Base-by-base conservation (phyloP, 23 red algal species). In the Gracilaria caudata region DNA sequence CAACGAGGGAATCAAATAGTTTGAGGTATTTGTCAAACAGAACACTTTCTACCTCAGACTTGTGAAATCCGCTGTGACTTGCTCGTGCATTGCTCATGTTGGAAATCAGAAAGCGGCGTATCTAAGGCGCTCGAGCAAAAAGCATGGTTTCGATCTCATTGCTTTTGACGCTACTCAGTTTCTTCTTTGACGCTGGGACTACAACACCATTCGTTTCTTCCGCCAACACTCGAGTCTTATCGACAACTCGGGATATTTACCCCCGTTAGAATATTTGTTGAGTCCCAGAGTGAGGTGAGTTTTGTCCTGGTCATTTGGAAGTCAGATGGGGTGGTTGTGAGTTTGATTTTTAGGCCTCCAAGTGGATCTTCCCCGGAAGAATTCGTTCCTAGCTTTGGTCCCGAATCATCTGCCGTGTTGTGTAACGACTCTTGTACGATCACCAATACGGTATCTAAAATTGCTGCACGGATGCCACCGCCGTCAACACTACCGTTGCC, bases 281-380 rank as follows among this genome's bases (percentile, higher is more conserved):
- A 49, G 16, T 89, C 85, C 17, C 55, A 61, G 16, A 64, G 71
- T 24, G 73, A 43, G 2, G 35, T 41, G 21, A 55, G 79, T 23
- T 58, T 73, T 26, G 79, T 65, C 35, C 41, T 89, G 4, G 33
- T 89, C 37, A 73, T 79, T 78, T 72, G 85, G 16, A 73, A 89
- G 44, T 66, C 85, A 21, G 85, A 89, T 39, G 85, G 79, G 45
- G 32, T 89, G 20, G 17, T 89, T 5, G 45, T 66, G 6, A 51
- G 37, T 55, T 89, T 75, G 40, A 66, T 64, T 25, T 89, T 89
- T 41, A 89, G 65, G 74, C 85, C 85, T 10, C 85, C 85, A 28
- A 66, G 36, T 61, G 85, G 72, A 78, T 78, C 85, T 10, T 46
- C 53, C 4, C 68, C 55, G 16, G 61, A 66, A 4, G 63, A 89